phyloP scores from a whole-genome alignment of 495 filamentous ascomycete species.

The Penicillium paxilli region DNA sequence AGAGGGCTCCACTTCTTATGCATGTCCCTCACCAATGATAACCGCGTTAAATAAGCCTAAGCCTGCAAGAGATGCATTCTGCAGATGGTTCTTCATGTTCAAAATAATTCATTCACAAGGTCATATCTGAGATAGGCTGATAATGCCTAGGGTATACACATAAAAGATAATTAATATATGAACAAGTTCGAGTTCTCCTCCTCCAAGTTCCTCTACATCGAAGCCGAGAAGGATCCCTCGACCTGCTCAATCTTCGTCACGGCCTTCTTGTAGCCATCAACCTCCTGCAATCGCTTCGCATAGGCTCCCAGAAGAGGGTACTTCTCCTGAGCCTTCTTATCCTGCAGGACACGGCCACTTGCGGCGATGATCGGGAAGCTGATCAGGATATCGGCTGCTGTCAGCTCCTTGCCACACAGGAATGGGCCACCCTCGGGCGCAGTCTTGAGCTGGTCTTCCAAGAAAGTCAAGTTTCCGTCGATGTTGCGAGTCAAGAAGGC shows the following conservation, averaged over 20 bases:
- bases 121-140: not conserved
- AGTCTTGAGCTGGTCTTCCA: constrained; percentile 69
- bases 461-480: constrained; percentile 63
- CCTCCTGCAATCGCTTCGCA: constrained; percentile 57
- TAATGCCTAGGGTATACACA: not conserved
- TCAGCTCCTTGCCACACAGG: constrained; percentile 70
- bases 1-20: not conserved
- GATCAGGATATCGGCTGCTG: constrained; percentile 79
- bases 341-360: constrained; percentile 39
- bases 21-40: not conserved
- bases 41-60: not conserved
- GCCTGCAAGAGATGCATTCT: not conserved
- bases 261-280: constrained; percentile 63
- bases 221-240: constrained; percentile 55
- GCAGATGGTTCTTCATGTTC: not conserved
- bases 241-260: constrained; percentile 60
- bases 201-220: constrained; percentile 28
- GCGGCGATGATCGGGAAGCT: constrained; percentile 68
- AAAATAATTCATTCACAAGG: too few relatives aligned
- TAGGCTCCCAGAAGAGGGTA: constrained; percentile 67
- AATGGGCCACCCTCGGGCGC: constrained; percentile 63
- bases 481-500: constrained; percentile 64
- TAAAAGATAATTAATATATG: too few relatives aligned
- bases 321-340: constrained; percentile 50
- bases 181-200: too few relatives aligned